Base-by-base conservation (phyloP, 2,329 filamentous ascomycete species). In the Alternaria rosae region DNA sequence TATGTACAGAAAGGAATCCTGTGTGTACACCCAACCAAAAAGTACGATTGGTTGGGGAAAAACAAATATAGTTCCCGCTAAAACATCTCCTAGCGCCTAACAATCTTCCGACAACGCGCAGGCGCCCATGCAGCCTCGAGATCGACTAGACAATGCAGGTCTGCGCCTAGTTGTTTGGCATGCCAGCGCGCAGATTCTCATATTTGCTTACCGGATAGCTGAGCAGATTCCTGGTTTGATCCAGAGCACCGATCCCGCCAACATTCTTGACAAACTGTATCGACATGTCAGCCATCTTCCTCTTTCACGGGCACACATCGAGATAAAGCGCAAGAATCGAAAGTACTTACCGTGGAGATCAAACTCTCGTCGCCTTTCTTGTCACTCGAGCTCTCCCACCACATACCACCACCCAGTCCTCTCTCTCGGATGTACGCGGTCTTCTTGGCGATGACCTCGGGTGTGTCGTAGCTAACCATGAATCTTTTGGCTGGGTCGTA, bases 201-300 rank as follows among this genome's bases (percentile, higher is more conserved):
- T 92, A 93, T 80, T 90, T 91, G 48, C 84, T 88, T 52, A 85
- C 79, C 5, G 90, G 90, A 73, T 88, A 92, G 41, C 81, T 79
- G 38, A 92, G 74, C 68, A 88, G 87, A 68, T 92, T 92, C 17
- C 82, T 70, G 53, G 78, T 81, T 71, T 80, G 80, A 63, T 88
- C 82, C 32, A 92, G 78, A 2, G 71, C 78, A 5, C 69, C 68
- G 0, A 79, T 75, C 0, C 88, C 88, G 17, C 88, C 89, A 11
- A 92, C 78, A 0, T 79, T 81, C 30, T 86, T 82, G 1, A 91
- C 87, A 15, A 72, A 78, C 75, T 79, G 44, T 12, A 50, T 15
- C 2, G 23, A 20, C 3, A 28, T 0, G 50, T 72, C 26, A 70
- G 65, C 21, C 41, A 35, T 15, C n/a, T 21, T 11, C 9, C 25